Percentiles rank a stretch among this genome's conserved stretches.
These are phyloP conservation scores for Debaryomycetaceae sp. DNA, from an alignment of 1,139 yeast genomes.

Conservation along the genomic window DNA sequence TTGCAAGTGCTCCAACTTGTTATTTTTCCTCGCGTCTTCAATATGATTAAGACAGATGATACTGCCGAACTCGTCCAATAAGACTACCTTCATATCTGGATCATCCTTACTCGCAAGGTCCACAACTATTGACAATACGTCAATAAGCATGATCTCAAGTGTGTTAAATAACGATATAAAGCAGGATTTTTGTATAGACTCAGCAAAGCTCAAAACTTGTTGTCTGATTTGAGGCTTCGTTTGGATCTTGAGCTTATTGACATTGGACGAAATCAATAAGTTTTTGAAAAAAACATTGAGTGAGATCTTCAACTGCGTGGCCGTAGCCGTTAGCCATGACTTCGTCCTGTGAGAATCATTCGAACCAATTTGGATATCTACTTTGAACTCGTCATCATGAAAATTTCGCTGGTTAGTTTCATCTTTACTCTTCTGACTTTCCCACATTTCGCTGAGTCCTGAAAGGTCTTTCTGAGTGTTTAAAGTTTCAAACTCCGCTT, in stretches of 20 bases:
- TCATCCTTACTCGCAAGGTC: slow-evolving; percentile 22
- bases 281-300: slow-evolving; percentile 32
- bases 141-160: slow-evolving; percentile 7
- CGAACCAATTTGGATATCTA: not conserved
- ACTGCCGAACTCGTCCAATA: slow-evolving; percentile 3
- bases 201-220: slow-evolving; percentile 21
- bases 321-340: slow-evolving; percentile 65
- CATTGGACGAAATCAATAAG: slow-evolving; percentile 12
- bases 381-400: not conserved
- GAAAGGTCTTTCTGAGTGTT: slow-evolving; percentile 8
- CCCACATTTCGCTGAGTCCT: slow-evolving; percentile 20
- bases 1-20: slow-evolving; percentile 8
- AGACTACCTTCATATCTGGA: not conserved
- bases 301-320: slow-evolving; percentile 54
- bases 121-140: slow-evolving; percentile 27
- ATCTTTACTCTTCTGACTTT: slow-evolving; percentile 4
- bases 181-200: slow-evolving; percentile 23
- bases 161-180: slow-evolving; percentile 27
- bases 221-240: slow-evolving; percentile 21
- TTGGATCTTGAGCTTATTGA: slow-evolving; percentile 18
- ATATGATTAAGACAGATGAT: slow-evolving; percentile 3
- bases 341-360: slow-evolving; percentile 40
- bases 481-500: slow-evolving; percentile 9
- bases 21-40: not conserved
- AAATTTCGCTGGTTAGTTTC: not conserved